Base-by-base conservation (phyloP, 805 yeast species). In the Hanseniaspora lindneri region DNA sequence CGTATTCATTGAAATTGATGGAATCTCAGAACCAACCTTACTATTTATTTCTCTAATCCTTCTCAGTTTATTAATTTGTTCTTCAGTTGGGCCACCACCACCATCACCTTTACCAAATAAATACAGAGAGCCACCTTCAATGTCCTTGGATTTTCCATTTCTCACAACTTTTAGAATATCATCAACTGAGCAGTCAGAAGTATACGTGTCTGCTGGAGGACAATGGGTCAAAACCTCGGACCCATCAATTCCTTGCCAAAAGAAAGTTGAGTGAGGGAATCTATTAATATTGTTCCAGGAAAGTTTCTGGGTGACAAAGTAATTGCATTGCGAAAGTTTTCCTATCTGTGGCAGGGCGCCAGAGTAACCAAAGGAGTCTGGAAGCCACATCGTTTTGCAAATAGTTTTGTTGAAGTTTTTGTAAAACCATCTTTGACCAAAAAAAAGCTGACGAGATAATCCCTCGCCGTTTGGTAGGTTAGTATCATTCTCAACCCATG, bases 401-500 rank as follows among this genome's bases (percentile, higher is more conserved):
- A 81, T 75, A 29, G 68, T 56, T 2, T 95, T 95, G 35, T 39
- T 39, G 66, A 89, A 92, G 58, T 87, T 75, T 52, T 79, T 73
- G 58, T 79, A 71, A 59, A 83, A 84, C 63, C 80, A 87, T 46
- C 92, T 69, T 67, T 89, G 98, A 17, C 98, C 98, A 51, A 83
- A 75, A 47, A 88, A 68, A 58, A 88, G 84, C 60, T 89, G 98
- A 54, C 98, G 75, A 5, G 79, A 78, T 49, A 89, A 68, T 0
- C 95, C 81, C 64, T 89, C 98, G 39, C 97, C 96, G 53, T 76
- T 70, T n/a, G 98, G 98, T 66, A 89, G 71, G 64, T 89, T 89
- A 10, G 97, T 89, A 62, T 89, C 98, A 62, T 86, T 81, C 65
- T 89, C 98, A 37, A 92, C 97, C 97, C 97, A 89, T 0, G 96